phyloP scores from a whole-genome alignment of 2,329 filamentous ascomycete genomes.

The Purpureocillium lavendulum region DNA sequence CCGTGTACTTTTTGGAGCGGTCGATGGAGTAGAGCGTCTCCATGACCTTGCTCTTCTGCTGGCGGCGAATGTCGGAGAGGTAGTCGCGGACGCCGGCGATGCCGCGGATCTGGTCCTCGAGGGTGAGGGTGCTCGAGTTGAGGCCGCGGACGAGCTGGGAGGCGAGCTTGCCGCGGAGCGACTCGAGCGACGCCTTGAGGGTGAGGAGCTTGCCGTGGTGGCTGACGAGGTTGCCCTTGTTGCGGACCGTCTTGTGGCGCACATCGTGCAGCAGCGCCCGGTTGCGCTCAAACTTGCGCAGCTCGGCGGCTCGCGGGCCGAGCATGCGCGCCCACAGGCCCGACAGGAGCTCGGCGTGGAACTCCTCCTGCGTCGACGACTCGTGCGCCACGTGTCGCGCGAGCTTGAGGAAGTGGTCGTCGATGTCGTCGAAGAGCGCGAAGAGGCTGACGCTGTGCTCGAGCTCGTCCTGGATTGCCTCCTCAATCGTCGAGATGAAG shows the following conservation, averaged over 20 bases:
- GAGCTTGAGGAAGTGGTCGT: constrained; percentile 82
- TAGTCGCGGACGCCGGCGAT: constrained; percentile 73
- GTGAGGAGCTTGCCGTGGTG: constrained; percentile 79
- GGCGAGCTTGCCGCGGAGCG: constrained; percentile 73
- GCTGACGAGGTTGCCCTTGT: constrained; percentile 79
- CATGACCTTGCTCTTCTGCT: constrained; percentile 77
- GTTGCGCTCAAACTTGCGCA: constrained; percentile 93
- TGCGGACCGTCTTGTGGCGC: constrained; percentile 72
- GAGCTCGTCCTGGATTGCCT: constrained; percentile 78
- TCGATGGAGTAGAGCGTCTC: constrained; percentile 48
- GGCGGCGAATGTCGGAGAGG: constrained; percentile 64
- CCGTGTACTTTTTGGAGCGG: constrained; percentile 5
- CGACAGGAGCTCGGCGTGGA: constrained; percentile 72
- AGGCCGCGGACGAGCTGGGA: constrained; percentile 69
- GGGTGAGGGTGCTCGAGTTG: constrained; percentile 59
- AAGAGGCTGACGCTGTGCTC: constrained; percentile 74
- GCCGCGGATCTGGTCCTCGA: constrained; percentile 81
- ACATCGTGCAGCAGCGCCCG: constrained; percentile 70
- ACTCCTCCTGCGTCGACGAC: constrained; percentile 68
- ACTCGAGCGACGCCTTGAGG: constrained; percentile 80
- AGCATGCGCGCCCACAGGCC: constrained; percentile 81
- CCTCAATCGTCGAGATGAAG: constrained; percentile 79
- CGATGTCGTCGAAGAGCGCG: constrained; percentile 83
- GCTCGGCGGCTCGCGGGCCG: constrained; percentile 61
- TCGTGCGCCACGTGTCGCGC: constrained; percentile 80